Evolutionary conservation across 805 yeast species (phyloP).

Genomic region (Komagataella pseudopastoris): DNA sequence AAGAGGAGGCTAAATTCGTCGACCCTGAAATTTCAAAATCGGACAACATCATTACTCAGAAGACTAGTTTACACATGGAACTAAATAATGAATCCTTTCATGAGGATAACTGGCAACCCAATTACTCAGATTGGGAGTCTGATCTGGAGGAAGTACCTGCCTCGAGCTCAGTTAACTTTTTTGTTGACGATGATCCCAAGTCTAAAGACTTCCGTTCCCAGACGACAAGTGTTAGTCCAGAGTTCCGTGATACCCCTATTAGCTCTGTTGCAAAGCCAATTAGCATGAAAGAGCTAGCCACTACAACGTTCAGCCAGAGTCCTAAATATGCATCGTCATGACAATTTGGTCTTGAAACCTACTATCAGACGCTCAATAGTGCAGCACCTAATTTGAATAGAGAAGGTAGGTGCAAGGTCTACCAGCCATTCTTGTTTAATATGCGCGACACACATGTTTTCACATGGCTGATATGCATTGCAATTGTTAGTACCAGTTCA

Average conservation of each 20-base stretch:
- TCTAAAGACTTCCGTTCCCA: background rate
- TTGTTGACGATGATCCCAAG: background rate
- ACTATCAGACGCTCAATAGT: background rate
- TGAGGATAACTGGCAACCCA: constrained; percentile 3
- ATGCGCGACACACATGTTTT: background rate
- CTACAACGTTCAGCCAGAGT: background rate
- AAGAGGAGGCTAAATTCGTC: background rate
- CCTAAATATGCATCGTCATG: background rate
- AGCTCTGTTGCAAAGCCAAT: background rate
- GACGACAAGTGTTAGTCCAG: background rate
- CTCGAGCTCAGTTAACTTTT: background rate
- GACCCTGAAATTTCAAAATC: background rate
- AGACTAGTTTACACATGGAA: background rate
- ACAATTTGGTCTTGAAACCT: background rate
- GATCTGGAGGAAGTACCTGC: background rate
- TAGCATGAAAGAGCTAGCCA: background rate
- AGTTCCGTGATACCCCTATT: background rate
- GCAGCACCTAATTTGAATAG: background rate
- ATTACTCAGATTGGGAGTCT: constrained; percentile 2
- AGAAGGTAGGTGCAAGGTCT: background rate
- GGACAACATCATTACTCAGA: background rate
- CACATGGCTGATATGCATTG: background rate
- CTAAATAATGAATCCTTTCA: background rate
- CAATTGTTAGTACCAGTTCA: no score
- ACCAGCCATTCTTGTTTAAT: background rate